These are phyloP conservation scores for Penicillium sp. DNA, from an alignment of 2,329 filamentous ascomycete species.

Conservation along the genomic window DNA sequence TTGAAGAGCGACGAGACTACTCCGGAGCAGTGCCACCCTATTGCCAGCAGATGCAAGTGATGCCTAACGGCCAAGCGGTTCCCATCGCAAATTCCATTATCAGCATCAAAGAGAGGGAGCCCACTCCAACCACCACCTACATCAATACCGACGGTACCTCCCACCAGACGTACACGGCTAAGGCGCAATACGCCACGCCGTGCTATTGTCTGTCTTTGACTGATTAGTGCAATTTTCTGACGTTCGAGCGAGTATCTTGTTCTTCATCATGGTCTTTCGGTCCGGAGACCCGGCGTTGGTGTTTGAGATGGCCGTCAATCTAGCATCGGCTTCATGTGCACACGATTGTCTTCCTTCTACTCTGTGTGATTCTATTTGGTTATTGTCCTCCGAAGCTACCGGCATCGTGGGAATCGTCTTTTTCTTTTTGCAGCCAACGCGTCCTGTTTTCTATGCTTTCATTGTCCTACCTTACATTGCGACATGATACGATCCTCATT, in stretches of 20 bases:
- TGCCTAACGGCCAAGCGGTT: constrained; percentile 49
- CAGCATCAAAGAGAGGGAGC: constrained; percentile 35
- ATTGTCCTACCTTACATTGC: constrained; percentile 5
- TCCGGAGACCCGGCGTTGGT: constrained; percentile 23
- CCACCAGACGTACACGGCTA: constrained; percentile 37
- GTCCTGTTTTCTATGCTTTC: constrained; percentile 2
- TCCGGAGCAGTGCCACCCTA: constrained; percentile 51
- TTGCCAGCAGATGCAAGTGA: constrained; percentile 64
- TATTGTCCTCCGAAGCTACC: constrained; percentile 5
- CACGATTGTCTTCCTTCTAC: constrained; percentile 23
- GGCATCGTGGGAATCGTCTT: constrained; percentile 1
- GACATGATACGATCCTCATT: constrained; percentile 12
- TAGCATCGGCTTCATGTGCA: constrained; percentile 24
- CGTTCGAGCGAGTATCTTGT: constrained; percentile 18
- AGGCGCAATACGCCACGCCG: constrained; percentile 34
- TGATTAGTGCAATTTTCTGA: constrained; percentile 26
- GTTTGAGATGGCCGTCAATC: constrained; percentile 19
- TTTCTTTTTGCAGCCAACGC: constrained; percentile 5
- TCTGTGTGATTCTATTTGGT: constrained; percentile 21
- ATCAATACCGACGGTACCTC: constrained; percentile 23
- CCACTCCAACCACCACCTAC: constrained; percentile 36
- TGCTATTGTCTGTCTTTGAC: constrained; percentile 39
- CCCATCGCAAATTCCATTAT: constrained; percentile 29
- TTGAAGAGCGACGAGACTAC: constrained; percentile 61
- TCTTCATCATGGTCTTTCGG: constrained; percentile 17